Evolutionary conservation across 345 rosid species (phyloP).

Genomic region (Pugionium cornutum): DNA sequence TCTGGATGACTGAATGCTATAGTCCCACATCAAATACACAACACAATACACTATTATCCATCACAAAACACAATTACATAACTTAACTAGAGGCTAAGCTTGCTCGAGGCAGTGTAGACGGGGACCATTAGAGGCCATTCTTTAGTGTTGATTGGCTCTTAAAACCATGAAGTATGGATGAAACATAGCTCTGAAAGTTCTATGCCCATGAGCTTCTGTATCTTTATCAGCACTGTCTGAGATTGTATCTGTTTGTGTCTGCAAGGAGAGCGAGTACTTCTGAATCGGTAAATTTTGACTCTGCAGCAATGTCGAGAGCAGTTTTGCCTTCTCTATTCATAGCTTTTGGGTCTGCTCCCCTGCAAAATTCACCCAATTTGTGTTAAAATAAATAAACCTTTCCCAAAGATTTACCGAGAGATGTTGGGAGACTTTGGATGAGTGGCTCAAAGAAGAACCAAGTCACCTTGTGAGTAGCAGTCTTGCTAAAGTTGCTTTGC

Average conservation of each 20-base stretch:
- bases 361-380: conserved; percentile 38
- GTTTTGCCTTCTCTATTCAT: conserved; percentile 64
- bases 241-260: conserved; percentile 56
- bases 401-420: not conserved
- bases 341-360: conserved; percentile 85
- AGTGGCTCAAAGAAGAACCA: conserved; percentile 21
- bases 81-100: conserved; percentile 17
- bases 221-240: conserved; percentile 27
- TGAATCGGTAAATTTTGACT: conserved; percentile 54
- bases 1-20: conserved; percentile 6
- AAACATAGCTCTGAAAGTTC: conserved; percentile 23
- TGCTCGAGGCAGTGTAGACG: conserved; percentile 16
- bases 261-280: conserved; percentile 71
- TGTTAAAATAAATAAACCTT: not conserved
- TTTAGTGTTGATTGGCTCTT: conserved; percentile 29
- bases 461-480: conserved; percentile 81
- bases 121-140: conserved; percentile 8
- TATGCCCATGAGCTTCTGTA: conserved; percentile 9
- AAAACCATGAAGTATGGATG: not conserved
- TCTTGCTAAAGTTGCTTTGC: conserved; percentile 65
- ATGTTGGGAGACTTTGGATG: conserved; percentile 11
- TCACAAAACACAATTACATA: conserved; percentile 34
- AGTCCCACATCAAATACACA: not conserved
- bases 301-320: conserved; percentile 60
- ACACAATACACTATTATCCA: conserved; percentile 35